Evolutionary conservation across 2,329 filamentous ascomycete genomes (phyloP), one percentile per base, ranked within the genome.

Genomic region (Lasiodiplodia sp.): DNA sequence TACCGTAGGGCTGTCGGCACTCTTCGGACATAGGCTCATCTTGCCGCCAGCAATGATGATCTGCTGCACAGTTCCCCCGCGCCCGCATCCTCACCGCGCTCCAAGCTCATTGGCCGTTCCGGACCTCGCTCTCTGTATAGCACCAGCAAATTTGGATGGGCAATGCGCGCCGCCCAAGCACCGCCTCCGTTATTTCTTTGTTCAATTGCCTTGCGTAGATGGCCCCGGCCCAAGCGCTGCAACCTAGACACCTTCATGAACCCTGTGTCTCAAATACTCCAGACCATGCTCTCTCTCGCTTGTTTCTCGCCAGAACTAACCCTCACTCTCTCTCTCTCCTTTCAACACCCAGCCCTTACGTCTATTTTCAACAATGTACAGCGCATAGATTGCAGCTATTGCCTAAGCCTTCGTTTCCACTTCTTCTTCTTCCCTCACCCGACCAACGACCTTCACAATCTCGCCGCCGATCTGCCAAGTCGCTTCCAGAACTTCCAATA

Each of bases 181-280:
- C 34, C 34, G n/a, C 5, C 31, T 38, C 28, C 53, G 53, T 57
- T 31, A 57, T 57, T 57, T 57, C 53, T 37, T 37, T 57, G 53
- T 37, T 8, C 53, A 21, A 18, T 21, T 37, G 21, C 21, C 51
- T 21, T 25, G 51, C 51, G 51, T 16, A 25, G 51, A 21, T 53
- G 28, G 28, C 28, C 51, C 28, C 10, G 28, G 51, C 21, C 51
- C n/a, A n/a, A 53, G 51, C 51, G n/a, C 51, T 14, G 12, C 12
- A 28, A 28, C 51, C 51, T n/a, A 11, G 51, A 47, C 38, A n/a
- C 28, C 3, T n/a, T 23, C 31, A 23, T 38, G 28, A 57, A 37
- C 56, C 56, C n/a, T 58, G n/a, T 56, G 28, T 56, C 37, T 37
- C 53, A 56, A 56, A 37, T 10, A 12, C 14, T 53, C 51, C n/a